phyloP scores from a whole-genome alignment of 2,329 filamentous ascomycete genomes.

The Colletotrichum somersetense region DNA sequence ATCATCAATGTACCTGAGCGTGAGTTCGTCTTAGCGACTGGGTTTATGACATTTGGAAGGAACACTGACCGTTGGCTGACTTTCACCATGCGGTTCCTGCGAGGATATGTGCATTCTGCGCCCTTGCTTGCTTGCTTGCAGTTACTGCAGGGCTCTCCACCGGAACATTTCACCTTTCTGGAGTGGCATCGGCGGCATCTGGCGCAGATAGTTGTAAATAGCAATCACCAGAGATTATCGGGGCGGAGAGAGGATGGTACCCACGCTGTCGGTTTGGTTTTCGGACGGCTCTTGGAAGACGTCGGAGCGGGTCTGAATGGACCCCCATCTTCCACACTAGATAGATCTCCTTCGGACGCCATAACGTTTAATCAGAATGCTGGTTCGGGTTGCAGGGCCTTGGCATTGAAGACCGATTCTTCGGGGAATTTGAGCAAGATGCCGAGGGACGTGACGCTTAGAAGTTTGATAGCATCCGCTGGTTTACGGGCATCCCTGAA shows the following conservation, averaged over 20 bases:
- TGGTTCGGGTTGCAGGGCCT: conserved; percentile 5
- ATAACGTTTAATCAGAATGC: conserved; percentile 14
- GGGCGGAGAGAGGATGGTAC: background rate
- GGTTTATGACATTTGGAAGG: conserved; percentile 35
- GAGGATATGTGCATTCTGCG: conserved; percentile 50
- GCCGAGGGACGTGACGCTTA: background rate
- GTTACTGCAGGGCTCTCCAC: conserved; percentile 51
- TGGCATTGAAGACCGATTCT: background rate
- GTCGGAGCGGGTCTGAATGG: background rate
- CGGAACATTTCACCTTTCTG: conserved; percentile 52
- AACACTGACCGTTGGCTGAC: conserved; percentile 50
- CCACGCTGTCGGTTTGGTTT: conserved; percentile 42
- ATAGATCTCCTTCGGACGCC: conserved; percentile 28
- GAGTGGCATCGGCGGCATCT: conserved; percentile 51
- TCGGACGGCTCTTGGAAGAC: conserved; percentile 19
- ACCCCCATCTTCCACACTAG: conserved; percentile 28
- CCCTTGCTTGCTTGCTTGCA: conserved; percentile 49
- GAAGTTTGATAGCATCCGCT: background rate
- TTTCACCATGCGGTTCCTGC: conserved; percentile 50
- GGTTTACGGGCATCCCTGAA: no score
- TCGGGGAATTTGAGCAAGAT: conserved; percentile 15
- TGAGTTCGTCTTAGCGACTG: background rate
- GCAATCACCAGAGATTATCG: conserved; percentile 41
- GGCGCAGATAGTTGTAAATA: conserved; percentile 23
- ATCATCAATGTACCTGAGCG: conserved; percentile 50